Percentiles rank a stretch among this genome's conserved stretches.
phyloP scores from a whole-genome alignment of 2,329 filamentous ascomycete genomes.

The Penicillium sp. region DNA sequence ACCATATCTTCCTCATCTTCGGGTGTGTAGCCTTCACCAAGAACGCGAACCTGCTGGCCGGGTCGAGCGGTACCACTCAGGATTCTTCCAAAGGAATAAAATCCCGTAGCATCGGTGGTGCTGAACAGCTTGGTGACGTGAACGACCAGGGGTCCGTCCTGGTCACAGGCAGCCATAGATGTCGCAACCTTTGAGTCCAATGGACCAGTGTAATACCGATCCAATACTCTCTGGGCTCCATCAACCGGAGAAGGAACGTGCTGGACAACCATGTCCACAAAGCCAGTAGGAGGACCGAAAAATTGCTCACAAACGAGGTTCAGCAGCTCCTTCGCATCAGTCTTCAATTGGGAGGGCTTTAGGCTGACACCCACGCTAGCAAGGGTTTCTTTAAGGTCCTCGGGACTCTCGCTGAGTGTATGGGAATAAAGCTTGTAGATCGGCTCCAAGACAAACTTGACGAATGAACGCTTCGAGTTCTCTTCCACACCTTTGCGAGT shows the following conservation, averaged over 20 bases:
- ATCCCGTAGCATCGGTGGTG: conserved; percentile 83
- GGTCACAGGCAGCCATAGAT: conserved; percentile 78
- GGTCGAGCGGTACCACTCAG: conserved; percentile 87
- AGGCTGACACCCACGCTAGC: conserved; percentile 76
- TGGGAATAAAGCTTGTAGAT: conserved; percentile 98
- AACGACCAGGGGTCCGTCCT: conserved; percentile 87
- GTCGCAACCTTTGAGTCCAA: conserved; percentile 76
- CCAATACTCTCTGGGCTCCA: conserved; percentile 72
- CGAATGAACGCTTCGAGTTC: conserved; percentile 78
- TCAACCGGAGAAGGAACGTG: conserved; percentile 86
- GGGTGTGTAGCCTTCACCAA: conserved; percentile 92
- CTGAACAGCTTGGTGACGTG: conserved; percentile 94
- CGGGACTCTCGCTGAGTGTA: conserved; percentile 85
- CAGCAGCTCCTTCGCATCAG: conserved; percentile 84
- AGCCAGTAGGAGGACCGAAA: conserved; percentile 84
- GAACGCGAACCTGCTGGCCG: conserved; percentile 79
- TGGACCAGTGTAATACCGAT: conserved; percentile 90
- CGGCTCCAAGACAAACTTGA: conserved; percentile 92
- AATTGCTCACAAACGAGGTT: conserved; percentile 92
- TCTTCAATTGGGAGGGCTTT: conserved; percentile 89
- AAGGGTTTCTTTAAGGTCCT: conserved; percentile 78
- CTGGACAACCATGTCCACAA: conserved; percentile 91
- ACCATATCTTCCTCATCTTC: conserved; percentile 99
- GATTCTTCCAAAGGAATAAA: conserved; percentile 86
- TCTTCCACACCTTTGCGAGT: conserved; percentile 84